Evolutionary conservation across 1,284 basidiomycete genomes (phyloP).

Genomic region (Cutaneotrichosporon spelunceum): DNA sequence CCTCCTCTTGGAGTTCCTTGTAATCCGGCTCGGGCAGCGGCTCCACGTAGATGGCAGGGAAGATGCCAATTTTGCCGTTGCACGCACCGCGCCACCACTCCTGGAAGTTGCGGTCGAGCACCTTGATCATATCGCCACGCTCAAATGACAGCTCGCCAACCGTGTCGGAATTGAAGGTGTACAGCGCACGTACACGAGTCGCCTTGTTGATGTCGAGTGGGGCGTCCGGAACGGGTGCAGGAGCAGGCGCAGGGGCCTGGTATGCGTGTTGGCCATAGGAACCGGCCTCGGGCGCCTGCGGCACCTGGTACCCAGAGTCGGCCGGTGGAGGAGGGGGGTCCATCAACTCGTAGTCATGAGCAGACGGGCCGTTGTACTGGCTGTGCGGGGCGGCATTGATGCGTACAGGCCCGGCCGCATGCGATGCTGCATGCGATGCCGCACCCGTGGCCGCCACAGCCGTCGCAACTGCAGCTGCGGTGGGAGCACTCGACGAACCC

Average conservation of each 20-base stretch:
- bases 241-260: slow-evolving; percentile 27
- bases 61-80: slow-evolving; percentile 90
- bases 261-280: slow-evolving; percentile 16
- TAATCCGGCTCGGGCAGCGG: slow-evolving; percentile 80
- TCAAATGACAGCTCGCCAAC: slow-evolving; percentile 89
- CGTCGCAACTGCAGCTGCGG: not conserved
- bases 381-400: slow-evolving; percentile 19
- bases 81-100: slow-evolving; percentile 99
- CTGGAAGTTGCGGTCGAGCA: slow-evolving; percentile 90
- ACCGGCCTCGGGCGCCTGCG: not conserved
- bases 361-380: slow-evolving; percentile 11
- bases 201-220: slow-evolving; percentile 55
- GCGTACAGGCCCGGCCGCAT: slow-evolving; percentile 22
- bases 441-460: slow-evolving; percentile 11
- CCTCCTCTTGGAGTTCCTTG: slow-evolving; percentile 74
- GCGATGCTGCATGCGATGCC: not conserved
- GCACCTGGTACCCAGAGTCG: not conserved
- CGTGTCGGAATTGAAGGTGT: slow-evolving; percentile 84
- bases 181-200: slow-evolving; percentile 83
- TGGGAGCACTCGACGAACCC: slow-evolving; percentile 13
- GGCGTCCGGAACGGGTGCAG: slow-evolving; percentile 37
- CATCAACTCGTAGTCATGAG: slow-evolving; percentile 1
- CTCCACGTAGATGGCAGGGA: slow-evolving; percentile 98
- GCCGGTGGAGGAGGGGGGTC: not conserved
- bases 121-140: slow-evolving; percentile 92